These are phyloP conservation scores for Stagonosporopsis tanaceti DNA, from an alignment of 2,329 filamentous ascomycete genomes.

Conservation along the genomic window DNA sequence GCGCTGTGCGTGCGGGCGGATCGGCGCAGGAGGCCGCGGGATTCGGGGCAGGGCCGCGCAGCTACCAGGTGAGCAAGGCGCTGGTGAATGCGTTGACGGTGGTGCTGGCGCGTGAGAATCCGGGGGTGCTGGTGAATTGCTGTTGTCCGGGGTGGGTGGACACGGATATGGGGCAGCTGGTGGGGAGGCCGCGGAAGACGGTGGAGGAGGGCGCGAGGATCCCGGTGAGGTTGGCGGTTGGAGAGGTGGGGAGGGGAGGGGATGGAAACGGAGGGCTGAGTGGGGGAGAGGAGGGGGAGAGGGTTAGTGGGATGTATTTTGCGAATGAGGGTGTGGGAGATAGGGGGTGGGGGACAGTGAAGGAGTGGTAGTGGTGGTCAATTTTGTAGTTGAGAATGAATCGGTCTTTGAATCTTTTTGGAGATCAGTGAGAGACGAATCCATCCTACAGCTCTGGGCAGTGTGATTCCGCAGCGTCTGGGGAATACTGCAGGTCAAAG, in stretches of 20 bases:
- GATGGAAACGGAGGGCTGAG: constrained; percentile 14
- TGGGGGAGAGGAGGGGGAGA: background rate
- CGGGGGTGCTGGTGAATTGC: constrained; percentile 20
- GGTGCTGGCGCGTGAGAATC: constrained; percentile 22
- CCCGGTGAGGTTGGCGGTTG: constrained; percentile 22
- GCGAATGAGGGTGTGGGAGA: constrained; percentile 22
- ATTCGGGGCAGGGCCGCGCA: constrained; percentile 20
- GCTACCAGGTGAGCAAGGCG: constrained; percentile 38
- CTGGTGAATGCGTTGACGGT: constrained; percentile 27
- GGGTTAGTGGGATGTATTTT: constrained; percentile 21
- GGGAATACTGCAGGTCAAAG: too few relatives aligned
- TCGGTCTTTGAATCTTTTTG: too few relatives aligned
- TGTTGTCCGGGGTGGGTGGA: constrained; percentile 28
- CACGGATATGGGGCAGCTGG: constrained; percentile 24
- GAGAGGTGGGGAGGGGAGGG: constrained; percentile 8
- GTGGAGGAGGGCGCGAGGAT: constrained; percentile 22
- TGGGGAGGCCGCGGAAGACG: constrained; percentile 23
- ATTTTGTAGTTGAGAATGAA: background rate
- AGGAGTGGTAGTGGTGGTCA: constrained; percentile 9
- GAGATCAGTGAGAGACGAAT: too few relatives aligned
- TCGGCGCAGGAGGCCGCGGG: constrained; percentile 6
- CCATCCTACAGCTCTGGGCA: too few relatives aligned
- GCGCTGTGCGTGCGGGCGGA: background rate
- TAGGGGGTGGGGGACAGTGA: constrained; percentile 16
- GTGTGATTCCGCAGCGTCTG: too few relatives aligned